Conservation (phyloP, 192 early-diverging fungal genomes). For the Gigaspora rosea region DNA sequence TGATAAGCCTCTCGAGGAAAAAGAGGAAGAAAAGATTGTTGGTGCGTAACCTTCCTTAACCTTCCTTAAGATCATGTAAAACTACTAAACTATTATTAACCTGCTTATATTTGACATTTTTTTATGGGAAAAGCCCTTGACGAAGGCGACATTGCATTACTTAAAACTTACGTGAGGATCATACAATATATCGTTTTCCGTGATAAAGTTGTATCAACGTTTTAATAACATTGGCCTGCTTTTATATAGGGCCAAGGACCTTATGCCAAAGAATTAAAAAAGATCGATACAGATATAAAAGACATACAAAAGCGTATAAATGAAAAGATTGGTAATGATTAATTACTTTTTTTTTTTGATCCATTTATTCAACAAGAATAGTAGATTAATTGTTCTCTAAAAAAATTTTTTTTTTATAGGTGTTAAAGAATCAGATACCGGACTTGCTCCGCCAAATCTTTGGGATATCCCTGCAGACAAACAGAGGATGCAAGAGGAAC, state of each 20-base stretch:
- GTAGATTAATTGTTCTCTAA: background rate
- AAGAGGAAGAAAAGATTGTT: slow-evolving; percentile 86
- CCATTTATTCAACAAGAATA: background rate
- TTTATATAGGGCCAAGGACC: slow-evolving; percentile 88
- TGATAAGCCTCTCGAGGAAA: slow-evolving; percentile 75
- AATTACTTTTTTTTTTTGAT: too few relatives aligned
- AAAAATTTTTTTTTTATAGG: slow-evolving; percentile 48
- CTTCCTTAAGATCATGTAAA: background rate
- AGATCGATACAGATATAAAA: slow-evolving; percentile 92
- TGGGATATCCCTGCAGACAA: slow-evolving; percentile 99
- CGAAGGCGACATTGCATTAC: slow-evolving; percentile 87
- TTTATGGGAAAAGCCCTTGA: slow-evolving; percentile 63
- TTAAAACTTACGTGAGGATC: slow-evolving; percentile 85
- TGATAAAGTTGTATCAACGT: background rate
- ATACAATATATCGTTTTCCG: background rate
- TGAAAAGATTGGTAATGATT: slow-evolving; percentile 87
- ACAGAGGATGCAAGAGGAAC: slow-evolving; percentile 95
- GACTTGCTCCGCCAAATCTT: slow-evolving; percentile 93
- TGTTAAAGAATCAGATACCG: slow-evolving; percentile 98
- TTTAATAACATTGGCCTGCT: background rate
- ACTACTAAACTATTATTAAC: background rate
- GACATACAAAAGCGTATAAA: slow-evolving; percentile 98
- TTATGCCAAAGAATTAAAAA: slow-evolving; percentile 94
- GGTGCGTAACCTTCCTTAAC: slow-evolving; percentile 40
- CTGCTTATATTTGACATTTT: background rate